Evolutionary conservation across 1,284 basidiomycete species (phyloP), one percentile per base, ranked within the genome.

Genomic region (Lentinula novae-zelandiae): DNA sequence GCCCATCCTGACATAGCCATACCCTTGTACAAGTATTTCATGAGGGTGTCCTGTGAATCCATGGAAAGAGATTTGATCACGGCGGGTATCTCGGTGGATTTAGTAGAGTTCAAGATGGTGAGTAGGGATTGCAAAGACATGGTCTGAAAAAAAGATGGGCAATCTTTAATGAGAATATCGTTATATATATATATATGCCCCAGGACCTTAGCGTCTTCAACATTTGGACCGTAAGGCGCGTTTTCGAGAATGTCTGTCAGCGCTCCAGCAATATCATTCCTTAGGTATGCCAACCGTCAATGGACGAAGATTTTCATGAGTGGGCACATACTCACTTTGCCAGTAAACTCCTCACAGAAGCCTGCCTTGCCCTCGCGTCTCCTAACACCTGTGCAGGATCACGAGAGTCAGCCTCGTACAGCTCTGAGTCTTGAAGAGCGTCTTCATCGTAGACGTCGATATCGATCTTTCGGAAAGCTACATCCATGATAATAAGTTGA

Each of bases 1-100:
- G 87, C 89, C 84, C 86, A 91, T 52, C 85, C 92, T 10, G 90
- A 87, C 79, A 87, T 82, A 5, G 81, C 92, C 92, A 94, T 95
- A 36, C 90, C 95, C 78, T 99, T 99, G 86, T 99, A 99, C 27
- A 99, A 78, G 71, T 97, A 99, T 73, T 97, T 98, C 96, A 98
- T 99, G 61, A 98, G 80, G 39, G 88, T 92, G 70, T 98, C 96
- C 68, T 97, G 94, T 64, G 92, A 82, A 53, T 93, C 89, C 63
- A 86, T 83, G 6, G 86, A 84, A 46, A 98, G 82, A 1, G 82
- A 73, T 70, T 89, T 90, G 70, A 98, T 80, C 49, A 92, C 86
- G 33, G 76, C 76, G 1, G 90, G 78, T 62, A 99, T 96, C 65
- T 98, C 96, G 6, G 92, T 82, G 3, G 95, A 83, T 71, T 96